These are phyloP conservation scores for Hanseniaspora valbyensis DNA, from an alignment of 805 yeast genomes.

Conservation along the genomic window DNA sequence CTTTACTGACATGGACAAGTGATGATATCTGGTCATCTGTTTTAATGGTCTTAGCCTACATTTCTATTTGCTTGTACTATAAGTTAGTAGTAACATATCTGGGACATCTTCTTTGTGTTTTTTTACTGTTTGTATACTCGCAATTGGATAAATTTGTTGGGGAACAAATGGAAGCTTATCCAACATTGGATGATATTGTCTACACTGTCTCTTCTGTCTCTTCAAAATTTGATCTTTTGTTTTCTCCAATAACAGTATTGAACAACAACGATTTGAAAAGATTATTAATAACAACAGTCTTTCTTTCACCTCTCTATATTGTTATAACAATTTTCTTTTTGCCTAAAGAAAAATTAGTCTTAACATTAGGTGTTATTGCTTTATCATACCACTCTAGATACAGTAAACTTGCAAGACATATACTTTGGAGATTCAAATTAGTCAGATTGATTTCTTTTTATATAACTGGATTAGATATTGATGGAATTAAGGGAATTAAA, in stretches of 20 bases:
- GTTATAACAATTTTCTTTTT: conserved; percentile 55
- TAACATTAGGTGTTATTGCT: conserved; percentile 46
- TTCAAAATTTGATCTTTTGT: conserved; percentile 61
- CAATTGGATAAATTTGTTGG: conserved; percentile 46
- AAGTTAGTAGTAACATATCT: conserved; percentile 67
- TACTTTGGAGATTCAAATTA: conserved; percentile 70
- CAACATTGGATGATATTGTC: conserved; percentile 79
- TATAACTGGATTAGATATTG: conserved; percentile 76
- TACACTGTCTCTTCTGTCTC: conserved; percentile 65
- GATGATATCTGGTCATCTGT: conserved; percentile 70
- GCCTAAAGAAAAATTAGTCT: conserved; percentile 56
- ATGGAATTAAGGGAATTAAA: conserved; percentile 33
- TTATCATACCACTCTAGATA: conserved; percentile 81
- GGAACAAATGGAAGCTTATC: conserved; percentile 49
- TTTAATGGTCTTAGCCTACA: conserved; percentile 40
- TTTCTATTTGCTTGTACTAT: conserved; percentile 59
- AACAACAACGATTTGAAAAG: conserved; percentile 71
- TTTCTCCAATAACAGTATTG: conserved; percentile 73
- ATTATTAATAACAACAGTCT: conserved; percentile 68
- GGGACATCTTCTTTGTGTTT: conserved; percentile 68
- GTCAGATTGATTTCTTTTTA: conserved; percentile 66
- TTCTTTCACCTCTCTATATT: conserved; percentile 76
- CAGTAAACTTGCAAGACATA: conserved; percentile 68
- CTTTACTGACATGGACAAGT: conserved; percentile 82
- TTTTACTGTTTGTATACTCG: conserved; percentile 48